Percentiles rank a stretch among this genome's conserved stretches.
Conservation (phyloP, 2,329 filamentous ascomycete species). For the Hypoxylon sp. region DNA sequence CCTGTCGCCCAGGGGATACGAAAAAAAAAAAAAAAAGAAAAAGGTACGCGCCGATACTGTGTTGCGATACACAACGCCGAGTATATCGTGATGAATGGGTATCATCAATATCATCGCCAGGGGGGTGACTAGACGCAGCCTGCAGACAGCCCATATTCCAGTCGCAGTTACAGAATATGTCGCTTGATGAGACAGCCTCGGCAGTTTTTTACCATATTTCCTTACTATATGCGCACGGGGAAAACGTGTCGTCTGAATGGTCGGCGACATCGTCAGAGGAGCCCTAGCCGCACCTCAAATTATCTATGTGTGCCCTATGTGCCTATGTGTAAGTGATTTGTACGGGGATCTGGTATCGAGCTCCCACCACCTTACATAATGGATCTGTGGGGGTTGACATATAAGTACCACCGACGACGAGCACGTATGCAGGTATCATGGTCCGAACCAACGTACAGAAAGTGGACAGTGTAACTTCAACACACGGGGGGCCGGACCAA, state of each 20-base stretch:
- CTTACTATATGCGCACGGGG: conserved; percentile 17
- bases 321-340: conserved; percentile 6
- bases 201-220: conserved; percentile 24
- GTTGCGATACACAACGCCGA: conserved; percentile 29
- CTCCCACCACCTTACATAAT: conserved; percentile 45
- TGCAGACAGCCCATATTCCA: conserved; percentile 15
- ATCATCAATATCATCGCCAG: conserved; percentile 30
- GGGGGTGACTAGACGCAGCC: conserved; percentile 22
- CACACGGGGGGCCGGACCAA: conserved; percentile 45
- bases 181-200: conserved; percentile 27
- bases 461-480: conserved; percentile 40
- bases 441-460: conserved; percentile 43
- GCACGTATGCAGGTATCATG: conserved; percentile 41
- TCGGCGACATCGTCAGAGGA: conserved; percentile 11
- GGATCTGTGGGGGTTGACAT: conserved; percentile 45
- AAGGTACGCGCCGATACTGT: conserved; percentile 22
- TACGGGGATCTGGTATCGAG: conserved; percentile 26
- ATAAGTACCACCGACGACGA: conserved; percentile 43
- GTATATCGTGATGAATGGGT: conserved; percentile 30
- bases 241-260: conserved; percentile 30
- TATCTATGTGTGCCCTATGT: background rate
- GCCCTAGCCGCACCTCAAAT: conserved; percentile 15
- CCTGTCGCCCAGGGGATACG: background rate
- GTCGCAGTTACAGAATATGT: conserved; percentile 26
- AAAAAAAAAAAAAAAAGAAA: background rate